These are phyloP conservation scores for Aspergillus tanneri DNA, from an alignment of 2,329 filamentous ascomycete species.

Conservation along the genomic window DNA sequence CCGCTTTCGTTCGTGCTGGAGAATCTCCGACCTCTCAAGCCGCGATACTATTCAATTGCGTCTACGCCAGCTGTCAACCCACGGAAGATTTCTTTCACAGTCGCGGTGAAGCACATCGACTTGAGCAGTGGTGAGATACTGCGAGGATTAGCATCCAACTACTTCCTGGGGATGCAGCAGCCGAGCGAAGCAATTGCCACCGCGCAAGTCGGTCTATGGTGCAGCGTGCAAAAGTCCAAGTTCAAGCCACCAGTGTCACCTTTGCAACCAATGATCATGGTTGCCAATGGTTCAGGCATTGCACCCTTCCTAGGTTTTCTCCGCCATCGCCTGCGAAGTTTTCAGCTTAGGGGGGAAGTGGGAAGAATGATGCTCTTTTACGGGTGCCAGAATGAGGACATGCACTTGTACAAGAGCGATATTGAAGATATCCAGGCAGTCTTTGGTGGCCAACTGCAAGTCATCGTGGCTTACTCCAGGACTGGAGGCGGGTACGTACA, in stretches of 20 bases:
- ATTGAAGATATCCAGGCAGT: not conserved
- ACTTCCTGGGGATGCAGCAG: no score
- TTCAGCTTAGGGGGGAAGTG: not conserved
- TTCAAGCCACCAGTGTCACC: not conserved
- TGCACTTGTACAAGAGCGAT: not conserved
- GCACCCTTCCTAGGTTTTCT: not conserved
- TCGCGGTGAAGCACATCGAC: no score
- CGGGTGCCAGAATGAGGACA: not conserved
- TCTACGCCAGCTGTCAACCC: constrained; percentile 57
- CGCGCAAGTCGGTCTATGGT: no score
- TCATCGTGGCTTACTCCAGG: not conserved
- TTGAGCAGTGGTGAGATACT: no score
- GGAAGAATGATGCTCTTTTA: not conserved
- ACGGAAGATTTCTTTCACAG: constrained; percentile 66
- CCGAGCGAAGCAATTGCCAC: no score
- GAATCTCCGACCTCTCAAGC: constrained; percentile 81
- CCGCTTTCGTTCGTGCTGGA: constrained; percentile 90
- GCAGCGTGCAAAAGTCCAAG: not conserved
- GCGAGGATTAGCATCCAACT: no score
- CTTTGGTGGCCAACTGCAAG: not conserved
- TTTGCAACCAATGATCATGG: not conserved
- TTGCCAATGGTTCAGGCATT: not conserved
- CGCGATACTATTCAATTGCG: constrained; percentile 94
- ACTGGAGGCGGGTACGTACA: not conserved
- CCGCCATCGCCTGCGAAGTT: not conserved